Evolutionary conservation across 202 grass and related monocot species (phyloP).

Genomic region (Zizania palustris): DNA sequence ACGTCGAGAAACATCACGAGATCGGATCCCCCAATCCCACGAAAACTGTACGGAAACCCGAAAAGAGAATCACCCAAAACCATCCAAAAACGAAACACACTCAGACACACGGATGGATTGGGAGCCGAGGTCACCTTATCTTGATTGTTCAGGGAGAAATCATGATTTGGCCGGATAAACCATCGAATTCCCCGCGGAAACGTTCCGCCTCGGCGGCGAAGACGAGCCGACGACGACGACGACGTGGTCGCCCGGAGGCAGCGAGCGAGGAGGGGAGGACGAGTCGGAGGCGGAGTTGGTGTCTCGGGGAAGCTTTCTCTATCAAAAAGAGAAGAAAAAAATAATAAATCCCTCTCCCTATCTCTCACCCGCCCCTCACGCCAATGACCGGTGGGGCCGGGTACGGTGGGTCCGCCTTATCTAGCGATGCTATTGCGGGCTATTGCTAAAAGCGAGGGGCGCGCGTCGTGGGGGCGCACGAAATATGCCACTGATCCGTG

Average conservation of each 20-base stretch:
- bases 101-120: background rate
- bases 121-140: constrained; percentile 14
- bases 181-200: constrained; percentile 4
- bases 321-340: background rate
- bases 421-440: constrained; percentile 32
- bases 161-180: background rate
- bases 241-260: background rate
- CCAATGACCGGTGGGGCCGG: constrained; percentile 38
- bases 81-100: background rate
- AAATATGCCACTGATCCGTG: background rate
- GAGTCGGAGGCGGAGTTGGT: background rate
- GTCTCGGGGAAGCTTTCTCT: background rate
- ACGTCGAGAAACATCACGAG: background rate
- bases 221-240: constrained; percentile 27
- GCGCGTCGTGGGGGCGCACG: background rate
- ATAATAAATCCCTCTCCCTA: constrained; percentile 3
- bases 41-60: background rate
- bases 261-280: constrained; percentile 24
- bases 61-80: background rate
- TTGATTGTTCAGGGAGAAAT: background rate
- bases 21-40: background rate
- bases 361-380: background rate
- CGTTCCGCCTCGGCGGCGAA: constrained; percentile 32
- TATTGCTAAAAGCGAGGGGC: constrained; percentile 36
- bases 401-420: constrained; percentile 37